Evolutionary conservation across 169 alveolate species (phyloP).

Genomic region (Eimeria tenella): DNA sequence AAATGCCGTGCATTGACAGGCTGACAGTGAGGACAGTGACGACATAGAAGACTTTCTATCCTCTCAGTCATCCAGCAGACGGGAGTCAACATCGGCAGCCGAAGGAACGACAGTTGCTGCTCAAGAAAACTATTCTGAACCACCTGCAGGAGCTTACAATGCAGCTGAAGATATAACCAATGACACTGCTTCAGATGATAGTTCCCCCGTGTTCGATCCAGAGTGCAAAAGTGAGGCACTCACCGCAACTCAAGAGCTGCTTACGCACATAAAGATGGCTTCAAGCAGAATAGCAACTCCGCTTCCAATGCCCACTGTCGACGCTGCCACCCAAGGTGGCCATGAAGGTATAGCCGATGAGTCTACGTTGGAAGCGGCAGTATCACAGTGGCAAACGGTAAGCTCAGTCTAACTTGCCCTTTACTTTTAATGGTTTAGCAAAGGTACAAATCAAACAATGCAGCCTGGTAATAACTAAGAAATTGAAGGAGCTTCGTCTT

Average conservation of each 20-base stretch:
- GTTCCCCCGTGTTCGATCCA: neutral
- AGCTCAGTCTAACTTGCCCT: neutral
- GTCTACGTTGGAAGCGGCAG: slow-evolving; percentile 26
- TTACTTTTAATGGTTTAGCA: neutral
- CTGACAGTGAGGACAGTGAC: slow-evolving; percentile 49
- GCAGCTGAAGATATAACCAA: neutral
- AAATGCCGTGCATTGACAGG: neutral
- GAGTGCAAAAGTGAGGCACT: slow-evolving; percentile 44
- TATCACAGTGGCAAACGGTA: slow-evolving; percentile 24
- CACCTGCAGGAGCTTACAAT: neutral
- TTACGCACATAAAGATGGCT: slow-evolving; percentile 14
- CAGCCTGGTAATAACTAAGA: neutral
- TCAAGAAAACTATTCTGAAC: neutral
- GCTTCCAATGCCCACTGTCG: slow-evolving; percentile 39
- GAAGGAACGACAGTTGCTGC: neutral
- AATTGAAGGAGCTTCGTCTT: neutral
- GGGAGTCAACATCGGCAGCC: neutral
- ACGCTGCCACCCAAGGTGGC: neutral
- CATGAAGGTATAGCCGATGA: neutral
- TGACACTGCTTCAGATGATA: neutral
- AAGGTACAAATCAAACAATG: neutral
- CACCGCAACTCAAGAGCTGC: slow-evolving; percentile 36
- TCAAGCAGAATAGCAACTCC: slow-evolving; percentile 23
- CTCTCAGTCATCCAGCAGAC: slow-evolving; percentile 25
- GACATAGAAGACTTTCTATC: neutral